These are phyloP conservation scores for Polyporus tsugae DNA, from an alignment of 1,284 basidiomycete genomes.

Conservation along the genomic window DNA sequence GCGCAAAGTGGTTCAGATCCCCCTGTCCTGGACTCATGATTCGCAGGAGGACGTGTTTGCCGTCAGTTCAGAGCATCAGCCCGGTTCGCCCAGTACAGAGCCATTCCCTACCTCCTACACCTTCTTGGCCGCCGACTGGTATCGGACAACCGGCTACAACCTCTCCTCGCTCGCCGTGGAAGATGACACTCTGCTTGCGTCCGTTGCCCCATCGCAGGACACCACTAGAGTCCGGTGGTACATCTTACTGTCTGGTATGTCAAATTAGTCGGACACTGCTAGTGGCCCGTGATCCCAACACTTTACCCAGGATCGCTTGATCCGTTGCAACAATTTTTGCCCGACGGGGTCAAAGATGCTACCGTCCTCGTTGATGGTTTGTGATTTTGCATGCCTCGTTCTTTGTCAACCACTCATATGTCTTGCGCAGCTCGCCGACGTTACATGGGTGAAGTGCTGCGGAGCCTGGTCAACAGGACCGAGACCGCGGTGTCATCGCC, in stretches of 20 bases:
- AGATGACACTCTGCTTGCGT: not conserved
- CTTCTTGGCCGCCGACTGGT: not conserved
- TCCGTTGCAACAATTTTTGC: not conserved
- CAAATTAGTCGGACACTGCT: not conserved
- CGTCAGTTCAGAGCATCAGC: not conserved
- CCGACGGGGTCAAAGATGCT: not conserved
- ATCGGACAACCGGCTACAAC: not conserved
- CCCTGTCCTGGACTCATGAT: not conserved
- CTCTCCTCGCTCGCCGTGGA: not conserved
- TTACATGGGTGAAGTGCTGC: not conserved
- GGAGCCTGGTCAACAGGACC: not conserved
- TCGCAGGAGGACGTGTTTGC: not conserved
- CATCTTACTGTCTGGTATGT: not conserved
- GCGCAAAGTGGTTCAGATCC: not conserved
- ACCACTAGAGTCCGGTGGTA: not conserved
- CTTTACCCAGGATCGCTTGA: not conserved
- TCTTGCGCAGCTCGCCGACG: not conserved
- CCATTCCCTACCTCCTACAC: not conserved
- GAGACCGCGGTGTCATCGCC: too few relatives aligned
- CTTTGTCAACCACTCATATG: not conserved
- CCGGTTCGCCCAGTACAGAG: not conserved
- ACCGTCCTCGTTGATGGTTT: not conserved
- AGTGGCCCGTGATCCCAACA: too few relatives aligned
- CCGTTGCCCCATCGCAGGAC: not conserved
- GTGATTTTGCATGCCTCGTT: not conserved